A percentile compares a stretch with the other conserved stretches of the same genome.
Conservation (phyloP, 306 rosid genomes). For the Cyamopsis tetragonoloba region DNA sequence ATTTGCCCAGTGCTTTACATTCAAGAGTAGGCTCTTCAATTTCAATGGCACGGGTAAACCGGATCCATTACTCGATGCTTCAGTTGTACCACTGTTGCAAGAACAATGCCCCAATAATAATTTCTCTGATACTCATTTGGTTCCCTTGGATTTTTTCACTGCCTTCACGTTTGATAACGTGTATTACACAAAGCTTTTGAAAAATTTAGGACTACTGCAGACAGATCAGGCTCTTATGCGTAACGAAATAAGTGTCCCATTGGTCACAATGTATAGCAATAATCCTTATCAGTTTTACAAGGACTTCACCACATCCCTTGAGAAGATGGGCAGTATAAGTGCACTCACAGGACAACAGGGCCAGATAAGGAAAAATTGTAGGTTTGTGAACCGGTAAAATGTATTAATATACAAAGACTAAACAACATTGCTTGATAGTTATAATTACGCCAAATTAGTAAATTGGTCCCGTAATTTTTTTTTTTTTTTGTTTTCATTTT, state of each 20-base stretch:
- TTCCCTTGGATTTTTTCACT: constrained; percentile 41
- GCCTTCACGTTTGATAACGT: constrained; percentile 47
- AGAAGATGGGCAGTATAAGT: constrained; percentile 48
- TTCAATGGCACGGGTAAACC: constrained; percentile 48
- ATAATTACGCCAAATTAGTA: too few relatives aligned
- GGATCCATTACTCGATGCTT: constrained; percentile 43
- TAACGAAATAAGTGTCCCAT: constrained; percentile 40
- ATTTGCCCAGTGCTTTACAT: constrained; percentile 60
- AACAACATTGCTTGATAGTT: too few relatives aligned
- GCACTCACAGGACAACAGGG: constrained; percentile 55
- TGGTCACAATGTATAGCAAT: constrained; percentile 43
- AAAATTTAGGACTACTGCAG: constrained; percentile 48
- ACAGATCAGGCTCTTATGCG: constrained; percentile 57
- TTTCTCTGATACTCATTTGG: constrained; percentile 42
- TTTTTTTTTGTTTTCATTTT: too few relatives aligned
- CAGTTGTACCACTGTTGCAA: constrained; percentile 32
- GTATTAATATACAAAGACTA: too few relatives aligned
- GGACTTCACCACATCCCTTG: constrained; percentile 59
- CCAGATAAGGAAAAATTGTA: constrained; percentile 57
- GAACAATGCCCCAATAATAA: constrained; percentile 41
- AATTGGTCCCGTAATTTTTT: too few relatives aligned
- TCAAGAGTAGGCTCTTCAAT: constrained; percentile 63
- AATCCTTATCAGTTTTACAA: constrained; percentile 30
- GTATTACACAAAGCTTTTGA: constrained; percentile 53
- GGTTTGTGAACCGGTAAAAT: constrained; percentile 44